phyloP scores from a whole-genome alignment of 1,284 basidiomycete genomes.

The Ganoderma boninense region DNA sequence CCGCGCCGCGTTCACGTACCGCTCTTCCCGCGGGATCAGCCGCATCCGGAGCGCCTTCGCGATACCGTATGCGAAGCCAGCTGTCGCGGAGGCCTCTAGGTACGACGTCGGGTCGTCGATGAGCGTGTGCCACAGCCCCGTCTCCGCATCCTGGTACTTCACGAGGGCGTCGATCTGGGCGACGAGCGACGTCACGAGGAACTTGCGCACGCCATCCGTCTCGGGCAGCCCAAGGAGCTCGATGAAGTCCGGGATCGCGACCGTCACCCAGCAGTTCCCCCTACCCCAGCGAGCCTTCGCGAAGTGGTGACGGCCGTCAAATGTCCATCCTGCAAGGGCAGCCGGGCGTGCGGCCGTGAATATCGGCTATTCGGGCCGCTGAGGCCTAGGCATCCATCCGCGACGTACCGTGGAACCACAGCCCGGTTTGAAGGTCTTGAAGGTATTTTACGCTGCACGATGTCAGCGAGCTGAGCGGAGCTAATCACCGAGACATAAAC shows the following conservation, averaged over 20 bases:
- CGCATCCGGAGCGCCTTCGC: constrained; percentile 60
- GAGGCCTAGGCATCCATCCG: constrained; percentile 14
- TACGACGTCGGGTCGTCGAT: constrained; percentile 65
- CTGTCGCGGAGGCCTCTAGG: constrained; percentile 66
- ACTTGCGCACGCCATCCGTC: constrained; percentile 54
- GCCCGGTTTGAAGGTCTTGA: constrained; percentile 55
- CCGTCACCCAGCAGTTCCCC: constrained; percentile 73
- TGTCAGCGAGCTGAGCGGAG: not conserved
- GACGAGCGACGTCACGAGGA: constrained; percentile 55
- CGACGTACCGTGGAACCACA: constrained; percentile 63
- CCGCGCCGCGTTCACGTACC: constrained; percentile 55
- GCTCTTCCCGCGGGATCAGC: constrained; percentile 53
- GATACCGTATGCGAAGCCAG: constrained; percentile 71
- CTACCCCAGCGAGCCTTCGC: constrained; percentile 67
- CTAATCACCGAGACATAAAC: not conserved
- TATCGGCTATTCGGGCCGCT: not conserved
- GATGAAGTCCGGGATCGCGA: constrained; percentile 70
- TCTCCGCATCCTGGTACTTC: constrained; percentile 54
- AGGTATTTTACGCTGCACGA: constrained; percentile 52
- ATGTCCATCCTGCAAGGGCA: constrained; percentile 53
- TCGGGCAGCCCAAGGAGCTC: constrained; percentile 54
- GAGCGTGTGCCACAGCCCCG: constrained; percentile 71
- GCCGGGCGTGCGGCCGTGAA: not conserved
- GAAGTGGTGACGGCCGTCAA: constrained; percentile 61
- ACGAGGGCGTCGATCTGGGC: constrained; percentile 66